Conservation (phyloP, 176 grass and related monocot genomes). For the Coix lacrymajobi region DNA sequence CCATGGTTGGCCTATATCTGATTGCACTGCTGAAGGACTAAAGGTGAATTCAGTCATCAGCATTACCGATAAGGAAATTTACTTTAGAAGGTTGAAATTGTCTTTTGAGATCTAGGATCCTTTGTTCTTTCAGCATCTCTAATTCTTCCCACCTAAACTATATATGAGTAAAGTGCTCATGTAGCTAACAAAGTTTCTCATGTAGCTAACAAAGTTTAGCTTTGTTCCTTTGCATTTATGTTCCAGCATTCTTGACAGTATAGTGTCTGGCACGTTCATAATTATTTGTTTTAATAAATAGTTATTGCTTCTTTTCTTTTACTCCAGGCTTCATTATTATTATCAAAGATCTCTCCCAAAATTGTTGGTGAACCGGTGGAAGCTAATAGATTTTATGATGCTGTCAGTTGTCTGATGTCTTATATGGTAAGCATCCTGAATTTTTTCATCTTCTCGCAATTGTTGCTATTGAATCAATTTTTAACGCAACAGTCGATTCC, state of each 20-base stretch:
- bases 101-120: background rate
- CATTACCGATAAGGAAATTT: background rate
- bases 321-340: conserved; percentile 57
- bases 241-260: background rate
- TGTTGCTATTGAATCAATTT: conserved; percentile 2
- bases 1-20: conserved; percentile 95
- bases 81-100: background rate
- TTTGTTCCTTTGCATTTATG: conserved; percentile 7
- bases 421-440: conserved; percentile 62
- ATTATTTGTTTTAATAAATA: background rate
- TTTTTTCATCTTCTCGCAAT: background rate
- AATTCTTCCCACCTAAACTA: background rate
- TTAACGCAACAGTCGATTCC: background rate
- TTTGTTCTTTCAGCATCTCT: background rate
- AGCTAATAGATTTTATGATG: conserved; percentile 67
- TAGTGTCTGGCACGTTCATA: background rate
- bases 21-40: conserved; percentile 94
- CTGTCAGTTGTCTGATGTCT: conserved; percentile 86
- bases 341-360: conserved; percentile 84
- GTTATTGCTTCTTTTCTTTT: background rate
- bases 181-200: background rate
- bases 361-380: conserved; percentile 68
- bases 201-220: background rate
- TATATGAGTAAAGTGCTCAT: background rate
- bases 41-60: conserved; percentile 39